Conservation (phyloP, 202 grass and related monocot genomes). For the Panicum hallii region DNA sequence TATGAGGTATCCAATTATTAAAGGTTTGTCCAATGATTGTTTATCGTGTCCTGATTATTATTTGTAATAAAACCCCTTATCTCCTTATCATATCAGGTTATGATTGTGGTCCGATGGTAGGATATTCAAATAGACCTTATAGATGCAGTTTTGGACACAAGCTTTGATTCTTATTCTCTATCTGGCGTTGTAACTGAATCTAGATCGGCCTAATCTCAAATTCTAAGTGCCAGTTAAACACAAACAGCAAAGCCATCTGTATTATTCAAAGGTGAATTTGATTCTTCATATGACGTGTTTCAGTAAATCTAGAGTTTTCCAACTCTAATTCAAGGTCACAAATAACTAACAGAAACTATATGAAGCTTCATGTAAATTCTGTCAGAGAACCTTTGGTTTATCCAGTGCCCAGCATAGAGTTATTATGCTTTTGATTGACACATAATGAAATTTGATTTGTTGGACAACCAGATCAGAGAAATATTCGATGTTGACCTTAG, state of each 20-base stretch:
- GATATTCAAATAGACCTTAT: constrained; percentile 1
- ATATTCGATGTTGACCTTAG: not conserved
- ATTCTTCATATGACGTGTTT: not conserved
- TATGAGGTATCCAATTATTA: not conserved
- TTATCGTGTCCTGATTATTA: not conserved
- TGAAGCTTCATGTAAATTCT: too few relatives aligned
- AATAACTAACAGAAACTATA: too few relatives aligned
- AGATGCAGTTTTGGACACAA: not conserved
- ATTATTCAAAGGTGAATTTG: not conserved
- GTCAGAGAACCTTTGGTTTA: not conserved
- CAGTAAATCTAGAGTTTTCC: not conserved
- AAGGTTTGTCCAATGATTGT: not conserved
- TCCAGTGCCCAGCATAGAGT: not conserved
- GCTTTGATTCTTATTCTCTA: not conserved
- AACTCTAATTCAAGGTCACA: not conserved
- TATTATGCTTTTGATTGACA: not conserved
- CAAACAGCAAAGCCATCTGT: not conserved
- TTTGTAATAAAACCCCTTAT: not conserved
- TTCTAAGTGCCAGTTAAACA: not conserved
- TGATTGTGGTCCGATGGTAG: not conserved
- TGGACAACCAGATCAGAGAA: not conserved
- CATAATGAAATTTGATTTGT: not conserved
- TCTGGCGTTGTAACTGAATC: not conserved
- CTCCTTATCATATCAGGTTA: not conserved
- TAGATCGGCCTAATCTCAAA: not conserved